phyloP scores from a whole-genome alignment of 148 eudicot genomes.

The Polygonum aviculare region DNA sequence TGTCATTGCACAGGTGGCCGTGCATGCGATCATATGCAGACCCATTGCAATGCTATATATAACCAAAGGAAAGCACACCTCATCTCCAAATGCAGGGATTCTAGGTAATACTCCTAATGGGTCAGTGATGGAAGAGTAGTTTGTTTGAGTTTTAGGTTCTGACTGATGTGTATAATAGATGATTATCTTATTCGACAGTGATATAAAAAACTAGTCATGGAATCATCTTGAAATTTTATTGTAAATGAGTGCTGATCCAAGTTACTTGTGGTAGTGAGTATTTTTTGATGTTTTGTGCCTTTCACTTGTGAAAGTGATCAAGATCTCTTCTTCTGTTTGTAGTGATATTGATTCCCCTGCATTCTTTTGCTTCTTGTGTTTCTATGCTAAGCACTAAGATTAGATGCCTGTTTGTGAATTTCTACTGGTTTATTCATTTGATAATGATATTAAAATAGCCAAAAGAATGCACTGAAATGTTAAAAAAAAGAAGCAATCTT shows the following conservation, averaged over 20 bases:
- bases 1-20: slow-evolving; percentile 8
- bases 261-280: background rate
- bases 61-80: background rate
- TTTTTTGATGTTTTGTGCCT: no score
- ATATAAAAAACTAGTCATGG: background rate
- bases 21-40: slow-evolving; percentile 8
- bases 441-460: background rate
- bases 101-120: slow-evolving; percentile 5
- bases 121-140: background rate
- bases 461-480: no score
- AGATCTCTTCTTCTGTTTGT: no score
- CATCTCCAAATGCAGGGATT: slow-evolving; percentile 4
- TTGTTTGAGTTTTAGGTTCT: background rate
- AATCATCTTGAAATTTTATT: background rate
- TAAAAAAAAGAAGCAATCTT: no score
- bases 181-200: background rate
- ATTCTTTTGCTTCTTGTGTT: background rate
- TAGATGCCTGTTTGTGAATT: background rate
- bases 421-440: background rate
- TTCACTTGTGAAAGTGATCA: no score
- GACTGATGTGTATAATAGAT: background rate
- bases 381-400: background rate
- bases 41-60: slow-evolving; percentile 5
- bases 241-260: background rate
- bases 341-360: no score